Evolutionary conservation across 1,139 yeast genomes (phyloP).

Genomic region (Scheffersomyces cryptocercus): DNA sequence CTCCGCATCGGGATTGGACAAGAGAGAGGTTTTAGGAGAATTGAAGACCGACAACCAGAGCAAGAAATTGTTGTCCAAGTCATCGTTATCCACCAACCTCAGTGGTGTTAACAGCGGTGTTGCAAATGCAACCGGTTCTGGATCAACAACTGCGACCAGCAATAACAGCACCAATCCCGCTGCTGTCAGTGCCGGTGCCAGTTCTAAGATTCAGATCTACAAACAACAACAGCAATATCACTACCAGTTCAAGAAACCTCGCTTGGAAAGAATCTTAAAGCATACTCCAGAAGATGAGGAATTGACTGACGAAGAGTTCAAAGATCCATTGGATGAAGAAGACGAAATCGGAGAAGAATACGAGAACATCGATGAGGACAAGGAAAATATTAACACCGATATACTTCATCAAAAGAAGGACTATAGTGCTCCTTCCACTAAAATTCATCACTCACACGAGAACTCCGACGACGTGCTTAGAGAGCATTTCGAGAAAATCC

Average conservation of each 20-base stretch:
- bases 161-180: slow-evolving; percentile 12
- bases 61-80: slow-evolving; percentile 2
- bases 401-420: slow-evolving; percentile 3
- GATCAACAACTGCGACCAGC: slow-evolving; percentile 1
- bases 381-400: slow-evolving; percentile 3
- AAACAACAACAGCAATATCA: slow-evolving; percentile 9
- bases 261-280: slow-evolving; percentile 17
- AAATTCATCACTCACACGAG: slow-evolving; percentile 7
- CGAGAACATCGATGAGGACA: slow-evolving; percentile 9
- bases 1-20: slow-evolving; percentile 1
- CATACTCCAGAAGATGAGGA: neutral
- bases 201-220: neutral
- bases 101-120: no score
- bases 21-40: slow-evolving; percentile 34
- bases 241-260: slow-evolving; percentile 24
- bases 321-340: slow-evolving; percentile 4
- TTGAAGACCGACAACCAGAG: slow-evolving; percentile 9
- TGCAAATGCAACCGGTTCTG: no score
- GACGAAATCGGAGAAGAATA: slow-evolving; percentile 11
- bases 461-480: slow-evolving; percentile 11
- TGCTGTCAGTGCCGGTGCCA: no score
- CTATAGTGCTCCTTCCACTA: slow-evolving; percentile 4
- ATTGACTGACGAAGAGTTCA: slow-evolving; percentile 9
- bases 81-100: slow-evolving; percentile 1
- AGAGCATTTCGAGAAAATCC: slow-evolving; percentile 10